Percentiles rank a stretch among this genome's conserved stretches.
Evolutionary conservation across 371 early-diverging fungal genomes (phyloP).

Genomic region (Apophysomyces ossiformis): DNA sequence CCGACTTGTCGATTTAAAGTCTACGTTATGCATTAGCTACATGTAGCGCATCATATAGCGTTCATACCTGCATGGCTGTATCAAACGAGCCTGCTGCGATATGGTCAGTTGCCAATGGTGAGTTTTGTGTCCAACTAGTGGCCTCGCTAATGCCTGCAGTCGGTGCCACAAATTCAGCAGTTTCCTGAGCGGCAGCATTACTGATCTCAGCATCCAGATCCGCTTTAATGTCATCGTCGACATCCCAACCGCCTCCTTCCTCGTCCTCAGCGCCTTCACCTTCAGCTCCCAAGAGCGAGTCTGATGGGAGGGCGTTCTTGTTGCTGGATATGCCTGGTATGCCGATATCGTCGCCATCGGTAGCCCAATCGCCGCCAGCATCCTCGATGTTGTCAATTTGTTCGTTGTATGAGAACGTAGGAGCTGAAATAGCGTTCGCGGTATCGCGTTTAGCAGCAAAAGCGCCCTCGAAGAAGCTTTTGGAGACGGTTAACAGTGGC

Average conservation of each 20-base stretch:
- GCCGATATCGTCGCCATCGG: slow-evolving; percentile 58
- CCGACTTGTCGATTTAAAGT: slow-evolving; percentile 88
- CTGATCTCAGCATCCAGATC: slow-evolving; percentile 65
- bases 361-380: slow-evolving; percentile 76
- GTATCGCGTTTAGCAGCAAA: slow-evolving; percentile 47
- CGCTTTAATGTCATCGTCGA: slow-evolving; percentile 68
- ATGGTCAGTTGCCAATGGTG: slow-evolving; percentile 85
- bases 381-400: slow-evolving; percentile 59
- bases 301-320: slow-evolving; percentile 12
- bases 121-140: slow-evolving; percentile 83
- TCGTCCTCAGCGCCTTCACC: slow-evolving; percentile 60
- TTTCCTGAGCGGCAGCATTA: slow-evolving; percentile 66
- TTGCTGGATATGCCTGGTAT: slow-evolving; percentile 18
- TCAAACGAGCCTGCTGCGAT: slow-evolving; percentile 94
- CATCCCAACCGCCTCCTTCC: slow-evolving; percentile 57
- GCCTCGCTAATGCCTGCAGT: slow-evolving; percentile 72
- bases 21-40: slow-evolving; percentile 23
- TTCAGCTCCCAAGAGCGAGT: slow-evolving; percentile 29
- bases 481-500: slow-evolving; percentile 82
- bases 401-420: slow-evolving; percentile 53
- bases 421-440: slow-evolving; percentile 34
- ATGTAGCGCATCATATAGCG: neutral
- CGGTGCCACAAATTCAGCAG: slow-evolving; percentile 70
- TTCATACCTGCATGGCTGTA: slow-evolving; percentile 84
- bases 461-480: slow-evolving; percentile 70